phyloP scores from a whole-genome alignment of 179 eudicot genomes.

The Beta macrorhiza region DNA sequence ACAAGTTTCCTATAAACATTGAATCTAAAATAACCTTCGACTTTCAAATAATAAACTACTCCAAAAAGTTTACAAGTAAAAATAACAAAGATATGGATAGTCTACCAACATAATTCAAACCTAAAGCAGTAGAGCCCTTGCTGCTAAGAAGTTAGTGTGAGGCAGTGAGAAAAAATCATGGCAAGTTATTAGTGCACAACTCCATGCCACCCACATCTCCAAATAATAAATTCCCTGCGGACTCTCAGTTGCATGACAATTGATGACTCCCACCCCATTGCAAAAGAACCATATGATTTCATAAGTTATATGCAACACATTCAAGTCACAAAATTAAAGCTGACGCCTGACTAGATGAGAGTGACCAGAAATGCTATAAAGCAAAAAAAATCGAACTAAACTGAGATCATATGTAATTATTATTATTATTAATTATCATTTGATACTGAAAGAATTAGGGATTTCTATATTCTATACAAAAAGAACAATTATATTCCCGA shows the following conservation, averaged over 20 bases:
- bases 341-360: not conserved
- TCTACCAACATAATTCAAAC: not conserved
- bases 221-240: not conserved
- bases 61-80: not conserved
- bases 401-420: not conserved
- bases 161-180: not conserved
- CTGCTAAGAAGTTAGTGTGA: not conserved
- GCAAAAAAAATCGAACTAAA: conserved; percentile 1
- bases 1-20: not conserved
- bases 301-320: not conserved
- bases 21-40: not conserved
- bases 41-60: not conserved
- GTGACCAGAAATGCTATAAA: not conserved
- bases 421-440: conserved; percentile 19
- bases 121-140: not conserved
- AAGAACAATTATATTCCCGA: conserved; percentile 27
- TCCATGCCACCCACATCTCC: not conserved
- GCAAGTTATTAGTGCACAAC: not conserved
- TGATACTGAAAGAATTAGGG: conserved; percentile 29
- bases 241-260: not conserved
- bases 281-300: not conserved
- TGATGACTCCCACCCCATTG: not conserved
- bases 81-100: not conserved
- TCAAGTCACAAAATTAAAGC: conserved; percentile 6
- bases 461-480: conserved; percentile 42